Evolutionary conservation across 257 asterid species (phyloP).

Genomic region (Solanum chilense): DNA sequence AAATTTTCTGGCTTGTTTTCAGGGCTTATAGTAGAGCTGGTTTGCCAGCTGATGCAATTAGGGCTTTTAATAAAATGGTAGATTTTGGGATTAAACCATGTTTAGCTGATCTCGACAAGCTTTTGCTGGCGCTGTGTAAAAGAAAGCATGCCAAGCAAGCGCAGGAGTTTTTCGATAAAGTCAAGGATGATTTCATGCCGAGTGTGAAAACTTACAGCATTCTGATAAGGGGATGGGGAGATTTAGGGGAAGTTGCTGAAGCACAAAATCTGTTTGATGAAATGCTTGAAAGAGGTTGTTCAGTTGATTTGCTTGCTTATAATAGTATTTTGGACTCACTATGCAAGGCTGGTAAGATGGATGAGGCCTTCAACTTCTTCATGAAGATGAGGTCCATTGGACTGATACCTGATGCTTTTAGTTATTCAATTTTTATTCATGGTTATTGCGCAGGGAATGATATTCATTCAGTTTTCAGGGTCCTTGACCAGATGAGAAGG

Average conservation of each 20-base stretch:
- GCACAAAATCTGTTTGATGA: slow-evolving; percentile 66
- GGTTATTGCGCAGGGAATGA: slow-evolving; percentile 49
- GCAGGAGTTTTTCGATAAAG: slow-evolving; percentile 55
- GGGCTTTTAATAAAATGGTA: slow-evolving; percentile 72
- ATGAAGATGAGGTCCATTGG: slow-evolving; percentile 41
- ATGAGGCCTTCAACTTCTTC: slow-evolving; percentile 55
- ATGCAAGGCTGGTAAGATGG: slow-evolving; percentile 67
- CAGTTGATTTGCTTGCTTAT: slow-evolving; percentile 65
- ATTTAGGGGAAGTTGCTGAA: slow-evolving; percentile 27
- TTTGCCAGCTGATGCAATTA: slow-evolving; percentile 75
- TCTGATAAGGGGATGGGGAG: slow-evolving; percentile 85
- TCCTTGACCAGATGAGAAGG: slow-evolving; percentile 65
- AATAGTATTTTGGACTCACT: slow-evolving; percentile 57
- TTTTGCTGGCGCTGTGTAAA: slow-evolving; percentile 49
- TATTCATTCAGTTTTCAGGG: slow-evolving; percentile 51
- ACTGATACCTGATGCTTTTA: slow-evolving; percentile 67
- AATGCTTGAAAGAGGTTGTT: slow-evolving; percentile 56
- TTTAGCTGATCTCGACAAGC: slow-evolving; percentile 63
- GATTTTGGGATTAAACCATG: slow-evolving; percentile 64
- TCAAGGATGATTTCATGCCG: slow-evolving; percentile 31
- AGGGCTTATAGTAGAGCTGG: slow-evolving; percentile 61
- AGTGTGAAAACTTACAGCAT: slow-evolving; percentile 66
- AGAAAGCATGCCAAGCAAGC: slow-evolving; percentile 59
- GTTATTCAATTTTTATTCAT: slow-evolving; percentile 62
- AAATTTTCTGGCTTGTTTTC: slow-evolving; percentile 57